A percentile compares a stretch with the other conserved stretches of the same genome.
Evolutionary conservation across 352 stramenopile genomes (phyloP).

Genomic region (Paralagenidium karlingii): DNA sequence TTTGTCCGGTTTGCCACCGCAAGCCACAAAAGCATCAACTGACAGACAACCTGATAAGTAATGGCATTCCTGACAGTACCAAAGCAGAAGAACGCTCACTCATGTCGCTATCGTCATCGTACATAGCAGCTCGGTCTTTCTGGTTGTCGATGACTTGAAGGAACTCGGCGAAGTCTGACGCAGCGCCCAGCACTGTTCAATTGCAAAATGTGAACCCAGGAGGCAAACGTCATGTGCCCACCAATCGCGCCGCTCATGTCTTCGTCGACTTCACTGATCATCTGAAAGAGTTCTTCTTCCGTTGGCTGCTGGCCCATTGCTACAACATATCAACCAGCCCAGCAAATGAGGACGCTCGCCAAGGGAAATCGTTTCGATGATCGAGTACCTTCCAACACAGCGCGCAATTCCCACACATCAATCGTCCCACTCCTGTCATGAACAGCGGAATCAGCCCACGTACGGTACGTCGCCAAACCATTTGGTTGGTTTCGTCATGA

Average conservation of each 20-base stretch:
- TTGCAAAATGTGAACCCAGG: too few species aligned
- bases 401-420: slow-evolving; percentile 88
- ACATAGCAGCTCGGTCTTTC: slow-evolving; percentile 91
- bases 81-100: slow-evolving; percentile 19
- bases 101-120: slow-evolving; percentile 96
- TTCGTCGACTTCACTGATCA: slow-evolving; percentile 87
- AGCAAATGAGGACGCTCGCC: neutral
- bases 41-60: neutral
- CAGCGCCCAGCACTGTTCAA: neutral
- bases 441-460: neutral
- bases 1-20: slow-evolving; percentile 89
- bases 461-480: neutral
- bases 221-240: slow-evolving; percentile 5
- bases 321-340: slow-evolving; percentile 4
- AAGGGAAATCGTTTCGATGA: neutral
- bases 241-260: slow-evolving; percentile 92
- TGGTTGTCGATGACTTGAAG: slow-evolving; percentile 97
- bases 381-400: slow-evolving; percentile 85
- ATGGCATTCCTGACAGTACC: neutral
- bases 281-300: slow-evolving; percentile 96
- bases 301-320: slow-evolving; percentile 96
- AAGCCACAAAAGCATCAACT: slow-evolving; percentile 95
- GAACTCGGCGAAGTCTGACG: slow-evolving; percentile 94
- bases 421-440: slow-evolving; percentile 82
- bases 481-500: neutral